These are phyloP conservation scores for Rubroshorea leprosula DNA, from an alignment of 345 rosid species.

Conservation along the genomic window DNA sequence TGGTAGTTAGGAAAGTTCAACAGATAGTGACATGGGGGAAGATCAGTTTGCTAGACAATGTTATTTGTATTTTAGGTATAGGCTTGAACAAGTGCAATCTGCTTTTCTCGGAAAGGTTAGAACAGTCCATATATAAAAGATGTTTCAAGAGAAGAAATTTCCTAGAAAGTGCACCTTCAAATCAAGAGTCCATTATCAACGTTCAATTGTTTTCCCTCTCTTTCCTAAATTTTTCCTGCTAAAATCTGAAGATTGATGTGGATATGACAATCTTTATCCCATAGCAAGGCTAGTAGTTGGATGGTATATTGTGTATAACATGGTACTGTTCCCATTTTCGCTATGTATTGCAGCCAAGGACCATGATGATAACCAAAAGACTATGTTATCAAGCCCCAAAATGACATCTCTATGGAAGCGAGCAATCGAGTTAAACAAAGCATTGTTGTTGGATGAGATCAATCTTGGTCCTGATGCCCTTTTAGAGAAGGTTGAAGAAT, in stretches of 20 bases:
- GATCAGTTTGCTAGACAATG: background rate
- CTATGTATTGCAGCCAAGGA: constrained; percentile 23
- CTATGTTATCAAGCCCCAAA: constrained; percentile 55
- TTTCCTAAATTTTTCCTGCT: too few relatives aligned
- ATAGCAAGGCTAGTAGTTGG: background rate
- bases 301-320: background rate
- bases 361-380: constrained; percentile 18
- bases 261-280: constrained; percentile 1
- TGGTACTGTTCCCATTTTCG: background rate
- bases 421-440: constrained; percentile 64
- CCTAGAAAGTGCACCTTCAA: constrained; percentile 23
- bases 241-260: constrained; percentile 1
- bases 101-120: too few relatives aligned
- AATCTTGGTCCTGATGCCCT: constrained; percentile 61
- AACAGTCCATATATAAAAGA: constrained; percentile 10
- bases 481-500: constrained; percentile 67
- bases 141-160: constrained; percentile 12
- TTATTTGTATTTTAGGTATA: too few relatives aligned
- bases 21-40: background rate
- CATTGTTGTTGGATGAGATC: constrained; percentile 49
- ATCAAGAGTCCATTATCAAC: background rate
- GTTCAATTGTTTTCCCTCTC: too few relatives aligned
- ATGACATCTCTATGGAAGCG: too few relatives aligned
- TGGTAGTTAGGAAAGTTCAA: background rate
- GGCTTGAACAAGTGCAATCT: too few relatives aligned